Base-by-base conservation (phyloP, 2,329 filamentous ascomycete species). In the Colletotrichum zoysiae region DNA sequence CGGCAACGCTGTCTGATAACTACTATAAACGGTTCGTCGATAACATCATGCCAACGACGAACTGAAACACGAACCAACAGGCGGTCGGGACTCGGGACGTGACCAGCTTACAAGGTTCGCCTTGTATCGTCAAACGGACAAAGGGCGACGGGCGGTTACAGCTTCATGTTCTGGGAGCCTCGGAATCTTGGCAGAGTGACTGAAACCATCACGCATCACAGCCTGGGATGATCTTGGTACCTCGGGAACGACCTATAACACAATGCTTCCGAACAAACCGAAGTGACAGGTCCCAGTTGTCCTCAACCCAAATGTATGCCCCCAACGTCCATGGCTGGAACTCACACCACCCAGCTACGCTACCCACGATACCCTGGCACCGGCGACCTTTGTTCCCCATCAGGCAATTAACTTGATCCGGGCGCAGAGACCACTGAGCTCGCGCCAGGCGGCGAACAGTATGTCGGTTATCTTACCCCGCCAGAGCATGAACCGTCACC, bases 161-260 rank as follows among this genome's bases (percentile, higher is more conserved):
- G 65, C 61, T 30, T 56, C 58, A 33, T 30, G 44, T 35, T 50
- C 23, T 30, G n/a, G 58, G 40, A 57, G 63, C 38, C 56, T 61
- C 55, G 14, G 46, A 35, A 35, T 55, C 65, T 60, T 64, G 46
- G 53, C 59, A 33, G 40, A 33, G 4, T 33, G 60, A 50, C 59
- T 71, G 69, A 71, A 72, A 72, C 70, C 55, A n/a, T 60, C 53
- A 64, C 65, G 59, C 60, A 44, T 44, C 70, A 70, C 46, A 60
- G n/a, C 30, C 46, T 53, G 70, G 70, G 66, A 70, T 38, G 38
- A 58, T 44, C 26, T 65, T 2, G 46, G 26, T 33, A 18, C 20
- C 26, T 44, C 16, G 35, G 51, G 60, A 53, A 58, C 35, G n/a
- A 40, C 12, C 38, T 42, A 58, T 44, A 51, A 14, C 53, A 65